A percentile compares a stretch with the other conserved stretches of the same genome.
Conservation (phyloP, 106 monocot species). For the Dendrobium catenatum region DNA sequence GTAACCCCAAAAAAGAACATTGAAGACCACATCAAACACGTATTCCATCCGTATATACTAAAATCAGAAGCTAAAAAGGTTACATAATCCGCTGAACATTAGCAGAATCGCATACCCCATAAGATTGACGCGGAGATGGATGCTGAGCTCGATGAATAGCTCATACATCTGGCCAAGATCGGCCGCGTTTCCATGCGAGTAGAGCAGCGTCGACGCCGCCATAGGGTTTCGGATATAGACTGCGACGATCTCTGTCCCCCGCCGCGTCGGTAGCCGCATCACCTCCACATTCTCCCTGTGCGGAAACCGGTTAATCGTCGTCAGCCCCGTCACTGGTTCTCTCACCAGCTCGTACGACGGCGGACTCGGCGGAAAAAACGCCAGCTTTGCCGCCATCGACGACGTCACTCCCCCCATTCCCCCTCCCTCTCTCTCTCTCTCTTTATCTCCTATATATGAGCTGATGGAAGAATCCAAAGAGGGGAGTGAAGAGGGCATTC, state of each 20-base stretch:
- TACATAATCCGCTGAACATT: background rate
- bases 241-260: conserved; percentile 25
- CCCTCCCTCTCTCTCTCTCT: background rate
- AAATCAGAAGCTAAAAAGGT: background rate
- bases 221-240: conserved; percentile 24
- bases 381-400: conserved; percentile 33
- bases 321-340: conserved; percentile 9
- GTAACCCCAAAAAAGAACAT: background rate
- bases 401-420: conserved; percentile 29
- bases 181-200: conserved; percentile 35
- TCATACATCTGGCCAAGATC: conserved; percentile 33
- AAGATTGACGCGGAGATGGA: conserved; percentile 27
- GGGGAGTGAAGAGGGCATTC: background rate
- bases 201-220: conserved; percentile 19
- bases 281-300: conserved; percentile 33
- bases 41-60: background rate
- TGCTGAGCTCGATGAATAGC: conserved; percentile 26
- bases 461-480: background rate
- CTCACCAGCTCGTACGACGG: conserved; percentile 21
- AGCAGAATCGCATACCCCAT: conserved; percentile 10
- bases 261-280: conserved; percentile 15
- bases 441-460: background rate
- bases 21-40: background rate
- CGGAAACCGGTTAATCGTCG: conserved; percentile 13
- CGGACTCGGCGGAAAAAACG: conserved; percentile 29